phyloP scores from a whole-genome alignment of 2,329 filamentous ascomycete genomes.

The Colletotrichum viniferum region DNA sequence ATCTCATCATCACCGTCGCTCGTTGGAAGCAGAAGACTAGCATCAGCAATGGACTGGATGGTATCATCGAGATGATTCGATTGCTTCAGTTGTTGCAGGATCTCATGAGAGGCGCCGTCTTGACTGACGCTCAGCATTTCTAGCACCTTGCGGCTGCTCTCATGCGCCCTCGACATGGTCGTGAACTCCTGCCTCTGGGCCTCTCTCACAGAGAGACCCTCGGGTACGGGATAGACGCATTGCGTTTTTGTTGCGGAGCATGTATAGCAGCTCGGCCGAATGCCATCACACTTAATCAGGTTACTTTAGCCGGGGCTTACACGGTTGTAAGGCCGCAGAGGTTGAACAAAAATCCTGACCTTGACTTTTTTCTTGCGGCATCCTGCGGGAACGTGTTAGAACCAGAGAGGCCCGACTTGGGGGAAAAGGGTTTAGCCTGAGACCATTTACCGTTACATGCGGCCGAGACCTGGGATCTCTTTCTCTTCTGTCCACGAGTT shows the following conservation, averaged over 20 bases:
- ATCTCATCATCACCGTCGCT: background rate
- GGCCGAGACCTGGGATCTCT: background rate
- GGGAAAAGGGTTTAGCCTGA: no score
- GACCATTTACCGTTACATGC: background rate
- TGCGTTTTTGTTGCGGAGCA: background rate
- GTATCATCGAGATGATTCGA: background rate
- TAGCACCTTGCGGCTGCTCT: background rate
- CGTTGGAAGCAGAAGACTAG: background rate
- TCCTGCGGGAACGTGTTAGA: background rate
- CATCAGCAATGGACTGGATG: background rate
- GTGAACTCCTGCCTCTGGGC: constrained; percentile 1
- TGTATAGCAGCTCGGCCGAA: background rate
- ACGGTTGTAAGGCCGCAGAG: no score
- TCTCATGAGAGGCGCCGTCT: background rate
- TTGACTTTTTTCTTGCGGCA: constrained; percentile 4
- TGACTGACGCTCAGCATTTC: background rate
- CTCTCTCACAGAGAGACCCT: background rate
- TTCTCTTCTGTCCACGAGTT: background rate
- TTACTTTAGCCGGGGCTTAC: background rate
- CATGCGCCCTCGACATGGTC: background rate
- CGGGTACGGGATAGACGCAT: constrained; percentile 6
- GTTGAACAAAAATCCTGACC: background rate
- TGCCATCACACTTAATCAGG: background rate
- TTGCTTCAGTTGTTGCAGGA: background rate
- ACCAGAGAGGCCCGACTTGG: background rate